These are phyloP conservation scores for Boletus reticuloceps DNA, from an alignment of 768 basidiomycete species.

Conservation along the genomic window DNA sequence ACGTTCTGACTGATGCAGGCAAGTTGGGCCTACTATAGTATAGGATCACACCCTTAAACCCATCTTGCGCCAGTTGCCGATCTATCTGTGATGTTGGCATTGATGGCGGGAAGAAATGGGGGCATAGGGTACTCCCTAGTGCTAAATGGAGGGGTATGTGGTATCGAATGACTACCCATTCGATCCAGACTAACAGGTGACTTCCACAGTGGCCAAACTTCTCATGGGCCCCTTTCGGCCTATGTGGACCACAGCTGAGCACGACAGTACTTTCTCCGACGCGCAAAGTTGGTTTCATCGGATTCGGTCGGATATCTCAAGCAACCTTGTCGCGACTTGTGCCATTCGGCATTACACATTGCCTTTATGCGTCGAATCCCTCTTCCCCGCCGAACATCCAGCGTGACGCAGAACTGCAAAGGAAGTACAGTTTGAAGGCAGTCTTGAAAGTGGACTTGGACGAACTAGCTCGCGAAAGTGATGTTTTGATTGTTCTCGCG, in stretches of 20 bases:
- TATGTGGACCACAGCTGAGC: constrained; percentile 83
- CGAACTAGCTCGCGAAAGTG: constrained; percentile 72
- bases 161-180: background rate
- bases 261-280: constrained; percentile 44
- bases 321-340: constrained; percentile 75
- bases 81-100: constrained; percentile 80
- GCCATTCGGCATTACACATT: constrained; percentile 77
- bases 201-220: constrained; percentile 68
- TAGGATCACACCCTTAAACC: background rate
- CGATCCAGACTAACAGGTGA: background rate
- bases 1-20: constrained; percentile 92
- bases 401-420: constrained; percentile 39
- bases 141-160: constrained; percentile 60
- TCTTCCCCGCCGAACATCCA: constrained; percentile 41
- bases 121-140: constrained; percentile 64
- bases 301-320: constrained; percentile 93
- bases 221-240: constrained; percentile 78
- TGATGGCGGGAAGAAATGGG: constrained; percentile 90
- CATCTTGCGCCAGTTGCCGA: constrained; percentile 73
- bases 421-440: constrained; percentile 31
- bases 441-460: constrained; percentile 61
- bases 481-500: constrained; percentile 82
- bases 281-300: constrained; percentile 85
- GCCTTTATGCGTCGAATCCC: constrained; percentile 65
- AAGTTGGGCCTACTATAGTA: constrained; percentile 5